Evolutionary conservation across 192 early-diverging fungal species (phyloP), one percentile per base, ranked within the genome.

Genomic region (Rhizophagus prolifer): DNA sequence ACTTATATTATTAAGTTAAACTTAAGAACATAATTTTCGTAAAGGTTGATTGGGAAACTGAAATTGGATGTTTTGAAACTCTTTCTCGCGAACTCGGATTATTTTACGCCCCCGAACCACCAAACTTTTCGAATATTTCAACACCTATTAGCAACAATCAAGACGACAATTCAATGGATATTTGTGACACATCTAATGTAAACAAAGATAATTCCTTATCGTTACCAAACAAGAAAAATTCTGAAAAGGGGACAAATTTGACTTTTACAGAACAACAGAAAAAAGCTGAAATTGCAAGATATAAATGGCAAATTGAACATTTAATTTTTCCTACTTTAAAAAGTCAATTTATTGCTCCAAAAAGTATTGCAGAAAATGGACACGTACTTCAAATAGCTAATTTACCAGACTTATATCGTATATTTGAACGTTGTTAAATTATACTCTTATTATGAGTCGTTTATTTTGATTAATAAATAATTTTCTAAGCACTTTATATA

Each of bases 361-460:
- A 84, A 44, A 72, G 74, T 34, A 79, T 95, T 63, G 85, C 87
- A 21, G 86, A 89, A 70, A 81, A 85, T 31, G 86, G 91, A 8
- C 79, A 82, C 41, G 80, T 96, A 19, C 83, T 94, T 4, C 90
- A 95, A 77, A 81, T 99, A 21, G 93, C 92, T 2, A 89, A 94
- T 77, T 85, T 96, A 70, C 89, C 92, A 26, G 95, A 98, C 76
- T 84, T 99, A 31, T 99, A 99, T 82, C 94, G 91, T 31, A 92
- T 98, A 47, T 99, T 99, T 89, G 97, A 99, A 78, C 84, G 97
- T n/a, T 99, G 97, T 82, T 98, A 85, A 83, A n/a, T 44, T 44
- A 44, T 12, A 44, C 10, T 44, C 41, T 44, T 12, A 44, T 31
- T 38, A 38, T 31, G 38, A 44, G 41, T 12, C 41, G 41, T 44